Conservation (phyloP, 1,284 basidiomycete genomes). For the Trichosporon inkin region DNA sequence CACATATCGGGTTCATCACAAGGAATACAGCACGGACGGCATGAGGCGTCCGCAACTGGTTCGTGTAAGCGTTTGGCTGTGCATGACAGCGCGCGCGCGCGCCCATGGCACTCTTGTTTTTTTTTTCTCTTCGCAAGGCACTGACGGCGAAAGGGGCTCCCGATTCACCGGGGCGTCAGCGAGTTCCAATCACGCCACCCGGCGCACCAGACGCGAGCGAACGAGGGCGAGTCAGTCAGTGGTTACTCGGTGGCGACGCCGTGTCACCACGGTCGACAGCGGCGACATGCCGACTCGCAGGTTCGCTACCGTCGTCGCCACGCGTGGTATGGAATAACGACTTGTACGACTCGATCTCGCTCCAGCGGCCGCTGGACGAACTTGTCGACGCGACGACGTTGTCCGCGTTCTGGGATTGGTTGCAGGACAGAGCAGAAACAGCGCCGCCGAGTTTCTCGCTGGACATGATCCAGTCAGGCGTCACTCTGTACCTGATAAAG, state of each 20-base stretch:
- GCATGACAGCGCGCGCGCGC: no score
- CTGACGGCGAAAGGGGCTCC: neutral
- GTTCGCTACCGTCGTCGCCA: neutral
- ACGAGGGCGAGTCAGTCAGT: neutral
- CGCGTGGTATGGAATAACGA: slow-evolving; percentile 31
- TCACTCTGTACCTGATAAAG: slow-evolving; percentile 13
- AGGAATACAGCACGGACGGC: neutral
- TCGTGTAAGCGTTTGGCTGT: neutral
- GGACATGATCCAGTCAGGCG: neutral
- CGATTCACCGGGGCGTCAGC: neutral
- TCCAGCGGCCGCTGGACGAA: slow-evolving; percentile 25
- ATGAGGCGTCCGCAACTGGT: neutral
- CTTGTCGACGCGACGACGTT: slow-evolving; percentile 22
- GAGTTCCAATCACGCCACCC: neutral
- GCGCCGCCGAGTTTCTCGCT: slow-evolving; percentile 7
- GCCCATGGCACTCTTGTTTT: no score
- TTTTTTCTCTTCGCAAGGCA: neutral
- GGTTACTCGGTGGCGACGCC: neutral
- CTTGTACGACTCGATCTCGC: slow-evolving; percentile 26
- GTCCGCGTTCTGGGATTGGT: slow-evolving; percentile 30
- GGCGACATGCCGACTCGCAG: no score
- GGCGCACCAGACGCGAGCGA: neutral
- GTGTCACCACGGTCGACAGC: neutral
- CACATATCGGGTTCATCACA: neutral
- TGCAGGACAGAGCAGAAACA: slow-evolving; percentile 23